Conservation (phyloP, 2,329 filamentous ascomycete species). For the Fusarium subglutinans region DNA sequence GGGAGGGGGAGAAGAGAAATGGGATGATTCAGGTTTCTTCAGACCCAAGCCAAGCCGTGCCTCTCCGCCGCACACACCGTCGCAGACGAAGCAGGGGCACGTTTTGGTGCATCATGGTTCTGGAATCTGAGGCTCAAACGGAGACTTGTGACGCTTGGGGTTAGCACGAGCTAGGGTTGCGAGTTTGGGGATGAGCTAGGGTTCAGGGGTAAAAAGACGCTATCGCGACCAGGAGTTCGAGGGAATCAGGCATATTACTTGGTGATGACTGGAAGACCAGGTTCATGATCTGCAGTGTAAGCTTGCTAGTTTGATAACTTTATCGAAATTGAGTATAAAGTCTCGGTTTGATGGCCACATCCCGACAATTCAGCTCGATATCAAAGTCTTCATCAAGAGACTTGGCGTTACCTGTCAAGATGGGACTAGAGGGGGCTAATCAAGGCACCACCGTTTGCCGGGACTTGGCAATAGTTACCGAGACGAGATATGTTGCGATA, state of each 20-base stretch:
- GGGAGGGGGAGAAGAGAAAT: conserved; percentile 23
- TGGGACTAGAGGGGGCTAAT: conserved; percentile 10
- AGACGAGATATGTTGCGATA: not conserved
- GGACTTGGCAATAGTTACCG: conserved; percentile 11
- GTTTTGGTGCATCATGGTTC: conserved; percentile 21
- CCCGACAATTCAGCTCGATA: not conserved
- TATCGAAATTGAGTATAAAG: conserved; percentile 5
- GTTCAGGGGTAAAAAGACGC: conserved; percentile 25
- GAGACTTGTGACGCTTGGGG: conserved; percentile 37
- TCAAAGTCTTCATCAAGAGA: not conserved
- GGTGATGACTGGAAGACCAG: not conserved
- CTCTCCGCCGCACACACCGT: conserved; percentile 16
- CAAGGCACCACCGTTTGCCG: conserved; percentile 8
- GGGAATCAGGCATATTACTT: not conserved
- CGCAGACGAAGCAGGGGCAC: conserved; percentile 9
- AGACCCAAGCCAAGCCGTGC: not conserved
- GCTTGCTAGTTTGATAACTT: conserved; percentile 1
- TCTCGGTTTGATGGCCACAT: not conserved
- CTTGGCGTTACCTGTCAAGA: conserved; percentile 1
- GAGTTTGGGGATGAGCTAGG: conserved; percentile 23
- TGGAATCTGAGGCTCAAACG: conserved; percentile 42
- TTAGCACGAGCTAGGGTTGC: conserved; percentile 28
- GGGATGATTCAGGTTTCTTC: conserved; percentile 28
- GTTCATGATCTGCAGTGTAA: conserved; percentile 4
- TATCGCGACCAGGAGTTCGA: conserved; percentile 5